These are phyloP conservation scores for Rhodotorula graminis DNA, from an alignment of 768 basidiomycete genomes.

Conservation along the genomic window DNA sequence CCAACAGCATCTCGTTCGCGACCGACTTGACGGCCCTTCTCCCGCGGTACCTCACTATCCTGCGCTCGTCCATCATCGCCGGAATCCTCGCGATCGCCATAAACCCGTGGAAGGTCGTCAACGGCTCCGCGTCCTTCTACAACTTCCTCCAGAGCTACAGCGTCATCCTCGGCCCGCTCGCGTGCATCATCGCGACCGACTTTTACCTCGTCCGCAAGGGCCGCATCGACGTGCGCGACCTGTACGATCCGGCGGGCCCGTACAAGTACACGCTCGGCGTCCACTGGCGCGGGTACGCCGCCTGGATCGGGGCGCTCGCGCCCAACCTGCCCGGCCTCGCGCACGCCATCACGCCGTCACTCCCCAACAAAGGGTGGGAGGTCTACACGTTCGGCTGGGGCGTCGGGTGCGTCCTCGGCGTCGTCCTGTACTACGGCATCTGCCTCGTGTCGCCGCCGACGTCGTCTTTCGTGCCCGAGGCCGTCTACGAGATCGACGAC, in stretches of 20 bases:
- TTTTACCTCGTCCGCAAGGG: conserved; percentile 38
- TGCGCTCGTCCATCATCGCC: conserved; percentile 43
- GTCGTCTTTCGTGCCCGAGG: conserved; percentile 3
- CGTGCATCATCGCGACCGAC: conserved; percentile 40
- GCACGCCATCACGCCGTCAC: conserved; percentile 41
- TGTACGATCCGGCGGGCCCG: conserved; percentile 41
- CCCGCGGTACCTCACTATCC: conserved; percentile 45
- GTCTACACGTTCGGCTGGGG: conserved; percentile 15
- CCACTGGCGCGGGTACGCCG: conserved; percentile 43
- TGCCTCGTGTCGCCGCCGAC: conserved; percentile 5
- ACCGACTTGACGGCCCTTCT: conserved; percentile 44
- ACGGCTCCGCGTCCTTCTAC: conserved; percentile 24
- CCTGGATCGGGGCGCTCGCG: conserved; percentile 42
- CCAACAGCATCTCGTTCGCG: conserved; percentile 41
- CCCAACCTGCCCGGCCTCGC: conserved; percentile 45
- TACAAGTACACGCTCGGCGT: conserved; percentile 43
- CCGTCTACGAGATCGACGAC: conserved; percentile 22
- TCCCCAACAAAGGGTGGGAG: conserved; percentile 1
- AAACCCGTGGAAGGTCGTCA: conserved; percentile 43
- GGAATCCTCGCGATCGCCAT: conserved; percentile 42
- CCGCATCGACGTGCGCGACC: conserved; percentile 35
- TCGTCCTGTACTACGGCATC: conserved; percentile 14
- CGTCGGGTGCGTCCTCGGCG: conserved; percentile 1
- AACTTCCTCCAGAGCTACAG: conserved; percentile 33
- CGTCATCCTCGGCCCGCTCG: conserved; percentile 44